Percentiles rank a stretch among this genome's conserved stretches.
phyloP scores from a whole-genome alignment of 1,284 basidiomycete genomes.

The Gymnopus androsaceus region DNA sequence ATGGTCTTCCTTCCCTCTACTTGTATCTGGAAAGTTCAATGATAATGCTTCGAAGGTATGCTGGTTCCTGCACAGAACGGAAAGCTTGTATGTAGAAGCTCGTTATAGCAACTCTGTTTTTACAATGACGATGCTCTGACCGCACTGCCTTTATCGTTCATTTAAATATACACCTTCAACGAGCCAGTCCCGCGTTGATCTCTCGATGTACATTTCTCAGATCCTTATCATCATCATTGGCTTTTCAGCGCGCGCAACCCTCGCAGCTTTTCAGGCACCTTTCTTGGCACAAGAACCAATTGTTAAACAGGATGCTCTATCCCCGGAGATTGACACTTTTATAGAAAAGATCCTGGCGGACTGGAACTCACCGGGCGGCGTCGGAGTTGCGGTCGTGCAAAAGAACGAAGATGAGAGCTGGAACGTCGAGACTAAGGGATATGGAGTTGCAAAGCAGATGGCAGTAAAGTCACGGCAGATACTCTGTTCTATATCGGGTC shows the following conservation, averaged over 20 bases:
- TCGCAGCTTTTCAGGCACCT: background rate
- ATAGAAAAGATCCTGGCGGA: slow-evolving; percentile 20
- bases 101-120: too few species aligned
- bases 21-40: too few species aligned
- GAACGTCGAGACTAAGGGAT: slow-evolving; percentile 17
- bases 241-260: slow-evolving; percentile 10
- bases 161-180: too few species aligned
- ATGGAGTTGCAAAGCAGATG: slow-evolving; percentile 18
- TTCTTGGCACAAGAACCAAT: background rate
- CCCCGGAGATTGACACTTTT: slow-evolving; percentile 19
- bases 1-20: too few species aligned
- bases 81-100: too few species aligned
- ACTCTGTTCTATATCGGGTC: slow-evolving; percentile 16
- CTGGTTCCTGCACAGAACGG: too few species aligned
- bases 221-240: slow-evolving; percentile 19
- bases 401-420: slow-evolving; percentile 17
- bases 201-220: slow-evolving; percentile 3
- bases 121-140: too few species aligned
- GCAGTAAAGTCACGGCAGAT: slow-evolving; percentile 13
- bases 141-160: too few species aligned
- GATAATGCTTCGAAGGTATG: too few species aligned
- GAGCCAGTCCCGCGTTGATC: slow-evolving; percentile 11
- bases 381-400: slow-evolving; percentile 23
- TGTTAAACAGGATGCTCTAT: slow-evolving; percentile 11
- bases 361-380: slow-evolving; percentile 25